These are phyloP conservation scores for Cladosporium sphaerospermum DNA, from an alignment of 2,329 filamentous ascomycete genomes.

Conservation along the genomic window DNA sequence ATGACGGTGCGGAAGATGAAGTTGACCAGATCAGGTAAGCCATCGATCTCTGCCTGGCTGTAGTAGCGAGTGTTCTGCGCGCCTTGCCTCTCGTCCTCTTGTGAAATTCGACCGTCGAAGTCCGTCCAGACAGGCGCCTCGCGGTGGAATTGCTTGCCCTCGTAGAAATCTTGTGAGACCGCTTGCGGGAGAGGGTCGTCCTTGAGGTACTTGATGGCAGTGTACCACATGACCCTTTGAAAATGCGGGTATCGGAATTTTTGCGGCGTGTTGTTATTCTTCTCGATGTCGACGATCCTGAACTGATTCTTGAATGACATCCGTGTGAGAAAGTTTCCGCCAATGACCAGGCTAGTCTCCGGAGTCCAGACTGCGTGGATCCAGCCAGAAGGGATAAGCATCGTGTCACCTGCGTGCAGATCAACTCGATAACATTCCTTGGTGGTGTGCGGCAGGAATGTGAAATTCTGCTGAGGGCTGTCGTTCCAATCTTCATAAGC, in stretches of 20 bases:
- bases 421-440: slow-evolving; percentile 63
- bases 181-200: slow-evolving; percentile 56
- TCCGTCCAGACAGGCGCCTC: slow-evolving; percentile 53
- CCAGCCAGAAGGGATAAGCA: slow-evolving; percentile 66
- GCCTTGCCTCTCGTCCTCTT: slow-evolving; percentile 43
- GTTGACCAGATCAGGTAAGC: slow-evolving; percentile 52
- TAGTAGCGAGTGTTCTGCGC: slow-evolving; percentile 54
- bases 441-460: slow-evolving; percentile 57
- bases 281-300: slow-evolving; percentile 59
- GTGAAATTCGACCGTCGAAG: slow-evolving; percentile 46
- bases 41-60: slow-evolving; percentile 56
- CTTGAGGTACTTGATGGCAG: slow-evolving; percentile 57
- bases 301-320: slow-evolving; percentile 63
- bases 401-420: slow-evolving; percentile 60
- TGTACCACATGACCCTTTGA: slow-evolving; percentile 64
- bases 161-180: slow-evolving; percentile 50
- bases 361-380: slow-evolving; percentile 68
- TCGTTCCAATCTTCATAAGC: slow-evolving; percentile 68
- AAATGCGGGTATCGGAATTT: slow-evolving; percentile 65
- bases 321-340: slow-evolving; percentile 63
- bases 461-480: slow-evolving; percentile 59
- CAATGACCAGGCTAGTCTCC: slow-evolving; percentile 62
- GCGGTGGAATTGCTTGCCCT: slow-evolving; percentile 51
- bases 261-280: slow-evolving; percentile 57
- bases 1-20: slow-evolving; percentile 59